These are phyloP conservation scores for Globisporangium echinulatum DNA, from an alignment of 352 stramenopile species.

Conservation along the genomic window DNA sequence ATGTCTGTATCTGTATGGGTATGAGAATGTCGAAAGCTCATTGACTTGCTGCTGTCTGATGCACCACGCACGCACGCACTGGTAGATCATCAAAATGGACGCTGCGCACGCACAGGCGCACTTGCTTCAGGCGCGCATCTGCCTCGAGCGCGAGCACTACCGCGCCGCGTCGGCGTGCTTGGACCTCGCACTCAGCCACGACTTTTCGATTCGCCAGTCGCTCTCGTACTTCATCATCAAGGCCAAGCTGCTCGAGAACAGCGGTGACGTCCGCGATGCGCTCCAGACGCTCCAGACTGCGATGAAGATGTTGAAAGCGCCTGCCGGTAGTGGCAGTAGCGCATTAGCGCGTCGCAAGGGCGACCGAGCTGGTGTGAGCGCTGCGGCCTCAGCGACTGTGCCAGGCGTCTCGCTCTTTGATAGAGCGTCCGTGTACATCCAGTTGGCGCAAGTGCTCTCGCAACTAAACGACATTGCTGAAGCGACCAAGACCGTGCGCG, in stretches of 20 bases:
- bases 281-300: constrained; percentile 69
- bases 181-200: constrained; percentile 84
- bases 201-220: constrained; percentile 84
- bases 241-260: constrained; percentile 71
- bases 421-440: constrained; percentile 85
- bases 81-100: constrained; percentile 73
- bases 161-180: constrained; percentile 61
- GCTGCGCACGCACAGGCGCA: constrained; percentile 63
- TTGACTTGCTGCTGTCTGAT: neutral
- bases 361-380: constrained; percentile 5
- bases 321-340: constrained; percentile 6
- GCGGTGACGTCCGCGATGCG: constrained; percentile 75
- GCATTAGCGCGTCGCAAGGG: constrained; percentile 9
- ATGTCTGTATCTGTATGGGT: too few species aligned
- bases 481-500: constrained; percentile 54
- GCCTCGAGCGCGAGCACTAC: constrained; percentile 72
- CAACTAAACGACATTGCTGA: constrained; percentile 72
- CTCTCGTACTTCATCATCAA: constrained; percentile 87
- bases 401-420: constrained; percentile 62
- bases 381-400: neutral
- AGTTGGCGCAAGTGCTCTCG: constrained; percentile 73
- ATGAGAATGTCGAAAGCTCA: too few species aligned
- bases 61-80: neutral
- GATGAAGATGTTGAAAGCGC: constrained; percentile 52
- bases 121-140: constrained; percentile 79